phyloP scores from a whole-genome alignment of 345 rosid species.

The Aethionema arabicum region DNA sequence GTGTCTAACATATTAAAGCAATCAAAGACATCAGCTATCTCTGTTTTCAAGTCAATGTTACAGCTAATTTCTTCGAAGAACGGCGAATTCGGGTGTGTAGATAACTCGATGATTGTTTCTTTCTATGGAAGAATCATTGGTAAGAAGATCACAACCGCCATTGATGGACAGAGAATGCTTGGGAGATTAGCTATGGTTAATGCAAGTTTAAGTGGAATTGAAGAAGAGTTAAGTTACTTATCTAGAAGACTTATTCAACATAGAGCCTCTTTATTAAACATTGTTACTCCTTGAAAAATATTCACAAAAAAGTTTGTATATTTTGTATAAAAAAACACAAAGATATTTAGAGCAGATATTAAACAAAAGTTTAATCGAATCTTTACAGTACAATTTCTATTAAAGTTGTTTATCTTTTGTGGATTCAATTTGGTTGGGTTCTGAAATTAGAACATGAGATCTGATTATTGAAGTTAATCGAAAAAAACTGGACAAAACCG shows the following conservation, averaged over 20 bases:
- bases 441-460: neutral
- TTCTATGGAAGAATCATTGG: constrained; percentile 29
- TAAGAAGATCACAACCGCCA: constrained; percentile 16
- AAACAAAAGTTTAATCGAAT: constrained; percentile 8
- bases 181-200: constrained; percentile 34
- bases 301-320: constrained; percentile 21
- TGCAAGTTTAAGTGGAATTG: constrained; percentile 42
- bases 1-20: constrained; percentile 33
- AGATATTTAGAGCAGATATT: constrained; percentile 15
- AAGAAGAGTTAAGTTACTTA: constrained; percentile 42
- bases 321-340: constrained; percentile 21
- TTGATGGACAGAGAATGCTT: constrained; percentile 23
- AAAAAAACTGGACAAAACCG: neutral
- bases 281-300: constrained; percentile 30
- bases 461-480: neutral
- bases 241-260: constrained; percentile 44
- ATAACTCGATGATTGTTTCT: constrained; percentile 39
- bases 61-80: constrained; percentile 40
- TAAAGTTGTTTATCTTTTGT: neutral
- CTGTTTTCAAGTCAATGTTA: constrained; percentile 45
- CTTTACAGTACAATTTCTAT: constrained; percentile 3
- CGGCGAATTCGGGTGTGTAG: constrained; percentile 27
- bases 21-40: constrained; percentile 32
- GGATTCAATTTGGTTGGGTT: too few relatives aligned
- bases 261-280: constrained; percentile 53